Evolutionary conservation across 371 early-diverging fungal species (phyloP), one percentile per base, ranked within the genome.

Genomic region (Encephalitozoon hellem): DNA sequence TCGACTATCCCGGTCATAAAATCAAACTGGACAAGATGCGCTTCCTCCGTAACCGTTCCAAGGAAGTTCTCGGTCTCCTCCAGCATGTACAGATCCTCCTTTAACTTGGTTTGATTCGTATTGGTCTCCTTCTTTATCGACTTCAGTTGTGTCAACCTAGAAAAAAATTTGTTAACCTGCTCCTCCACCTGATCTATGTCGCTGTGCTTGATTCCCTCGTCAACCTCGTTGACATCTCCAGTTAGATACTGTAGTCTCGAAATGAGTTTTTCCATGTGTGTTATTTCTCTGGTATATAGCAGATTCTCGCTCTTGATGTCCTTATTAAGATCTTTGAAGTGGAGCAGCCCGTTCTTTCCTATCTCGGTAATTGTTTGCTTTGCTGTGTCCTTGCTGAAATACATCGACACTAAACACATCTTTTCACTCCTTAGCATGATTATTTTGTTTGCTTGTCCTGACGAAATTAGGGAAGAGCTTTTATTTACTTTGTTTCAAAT

Each of bases 391-490:
- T 76, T 78, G 11, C 78, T 76, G 47, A 85, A 70, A 74, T 83
- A 85, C n/a, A 85, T 32, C 5, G 69, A 25, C 5, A 83, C 63
- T 49, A 72, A 64, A 41, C 71, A 71, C 74, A 85, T 79, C 55
- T 79, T 70, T 76, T 85, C 85, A 54, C 80, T 79, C 69, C 83
- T 67, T 41, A 85, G 53, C 83, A 83, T 83, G 64, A 51, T 9
- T 59, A 32, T 18, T 55, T 72, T 32, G 43, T 63, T 65, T 28
- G 51, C 51, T 73, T 51, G 59, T 12, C 59, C 38, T 59, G 59
- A 28, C 15, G 34, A 59, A 59, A 28, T 30, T 21, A 73, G 65
- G 73, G 66, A 28, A 30, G 30, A 32, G 18, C 66, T 73, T 73
- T 73, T 73, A 41, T 73, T 73, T 55, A 59, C 45, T 55, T 54